Base-by-base conservation (phyloP, 371 early-diverging fungal genomes). In the Capillidium rhysosporum region DNA sequence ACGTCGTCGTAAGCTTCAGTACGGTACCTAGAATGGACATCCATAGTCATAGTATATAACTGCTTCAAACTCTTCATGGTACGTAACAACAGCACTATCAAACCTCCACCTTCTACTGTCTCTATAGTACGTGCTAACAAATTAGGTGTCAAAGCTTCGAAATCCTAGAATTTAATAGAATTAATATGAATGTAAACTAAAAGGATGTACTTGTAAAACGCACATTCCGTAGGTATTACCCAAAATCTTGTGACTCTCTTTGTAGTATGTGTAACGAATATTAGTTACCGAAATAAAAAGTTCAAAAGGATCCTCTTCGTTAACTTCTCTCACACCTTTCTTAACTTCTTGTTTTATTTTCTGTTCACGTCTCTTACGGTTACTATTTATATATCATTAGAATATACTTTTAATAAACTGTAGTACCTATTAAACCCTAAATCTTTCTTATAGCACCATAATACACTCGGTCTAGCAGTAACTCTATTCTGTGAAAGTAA, bases 211-310 rank as follows among this genome's bases (percentile, higher is more conserved):
- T 65, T 98, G 96, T 34, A 99, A 70, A 41, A 99, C 83, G 58
- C 93, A 92, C 92, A 98, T 92, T 40, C 98, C 98, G 60, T 82
- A 98, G 21, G 98, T 99, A 63, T 92, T 88, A 66, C 99, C 99
- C 53, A 99, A 78, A 55, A 98, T 89, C 63, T 89, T 98, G 57
- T 98, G 89, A 12, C 91, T 86, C 67, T 99, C 98, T 66, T 94
- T 96, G 73, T 99, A 98, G 78, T 92, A 95, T 10, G 91, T 80
- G 70, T 95, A 98, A 49, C 95, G 79, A 59, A 95, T 95, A 63
- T 91, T 79, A 46, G 98, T 94, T 18, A 89, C 81, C 7, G 92
- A 76, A 26, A 95, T 77, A 62, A 97, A 97, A 40, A 94, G 73
- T 61, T 97, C 95, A 57, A 95, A 97, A 16, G 94, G 92, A 68